Evolutionary conservation across 2,329 filamentous ascomycete species (phyloP), one percentile per base, ranked within the genome.

Genomic region (Aspergillus terreus): DNA sequence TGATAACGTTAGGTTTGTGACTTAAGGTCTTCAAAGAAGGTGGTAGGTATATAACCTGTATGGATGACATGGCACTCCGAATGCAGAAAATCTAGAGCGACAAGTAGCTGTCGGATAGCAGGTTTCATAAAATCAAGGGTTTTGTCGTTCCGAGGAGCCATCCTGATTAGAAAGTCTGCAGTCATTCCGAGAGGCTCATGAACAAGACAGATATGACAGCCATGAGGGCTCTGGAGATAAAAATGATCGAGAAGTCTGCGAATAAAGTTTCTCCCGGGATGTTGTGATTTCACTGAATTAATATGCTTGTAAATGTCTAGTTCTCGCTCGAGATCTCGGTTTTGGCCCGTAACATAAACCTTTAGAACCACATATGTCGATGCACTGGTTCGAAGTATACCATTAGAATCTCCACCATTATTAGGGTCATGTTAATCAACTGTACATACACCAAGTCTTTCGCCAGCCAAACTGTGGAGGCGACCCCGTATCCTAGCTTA

Each of bases 131-230:
- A 44, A 19, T 56, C 51, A 32, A 59, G 47, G 17, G 43, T 50
- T 35, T 53, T n/a, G n/a, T 47, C 36, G 14, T 45, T 19, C n/a
- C 52, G 43, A 51, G 47, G 44, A 45, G 46, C 23, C 36, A 40
- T 50, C 19, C 27, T 32, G 9, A 57, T 12, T 12, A 55, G 44
- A 36, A 50, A 30, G 47, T 50, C 36, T 42, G 49, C 51, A 48
- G 40, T 60, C 19, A 53, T 56, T 49, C 57, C 58, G 4, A 59
- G 53, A 36, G 48, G 53, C 44, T 61, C 49, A 21, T 63, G 62
- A 49, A 64, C 62, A 48, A 65, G 60, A 46, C 60, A 65, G 32
- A 58, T 40, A 47, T 60, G 54, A 25, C 25, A 25, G 5, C 59
- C 58, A 40, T 54, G 48, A 38, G 60, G 60, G 10, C 63, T 58